Conservation (phyloP, 805 yeast genomes). For the Myxozyma geophila region DNA sequence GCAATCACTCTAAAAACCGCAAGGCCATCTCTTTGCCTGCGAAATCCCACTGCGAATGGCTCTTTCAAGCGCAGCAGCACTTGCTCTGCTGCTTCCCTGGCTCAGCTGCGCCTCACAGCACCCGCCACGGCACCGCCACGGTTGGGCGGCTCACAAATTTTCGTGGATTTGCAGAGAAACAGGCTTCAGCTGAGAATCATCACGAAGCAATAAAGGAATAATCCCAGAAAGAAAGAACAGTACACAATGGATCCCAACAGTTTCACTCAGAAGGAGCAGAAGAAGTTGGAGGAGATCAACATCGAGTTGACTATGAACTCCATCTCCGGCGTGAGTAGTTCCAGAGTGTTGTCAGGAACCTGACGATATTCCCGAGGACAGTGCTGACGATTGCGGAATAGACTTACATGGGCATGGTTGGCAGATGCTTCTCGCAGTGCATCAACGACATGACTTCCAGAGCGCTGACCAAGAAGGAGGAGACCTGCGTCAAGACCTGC, state of each 20-base stretch:
- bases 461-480: conserved; percentile 82
- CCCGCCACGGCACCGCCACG: too few relatives aligned
- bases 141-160: neutral
- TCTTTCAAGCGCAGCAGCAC: too few relatives aligned
- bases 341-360: neutral
- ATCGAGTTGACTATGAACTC: conserved; percentile 27
- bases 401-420: conserved; percentile 90
- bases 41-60: too few relatives aligned
- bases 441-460: conserved; percentile 97
- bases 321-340: conserved; percentile 24
- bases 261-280: conserved; percentile 28
- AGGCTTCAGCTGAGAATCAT: too few relatives aligned
- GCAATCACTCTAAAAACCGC: too few relatives aligned
- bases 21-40: too few relatives aligned
- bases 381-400: conserved; percentile 9
- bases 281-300: conserved; percentile 33
- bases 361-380: neutral
- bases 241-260: conserved; percentile 21
- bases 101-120: too few relatives aligned
- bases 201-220: neutral
- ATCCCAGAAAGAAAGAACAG: neutral
- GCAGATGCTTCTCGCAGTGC: conserved; percentile 96
- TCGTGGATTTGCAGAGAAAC: too few relatives aligned
- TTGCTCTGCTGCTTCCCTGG: too few relatives aligned
- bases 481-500: conserved; percentile 84